These are phyloP conservation scores for Cryptomeria japonica DNA, from an alignment of 75 land plant species.

Conservation along the genomic window DNA sequence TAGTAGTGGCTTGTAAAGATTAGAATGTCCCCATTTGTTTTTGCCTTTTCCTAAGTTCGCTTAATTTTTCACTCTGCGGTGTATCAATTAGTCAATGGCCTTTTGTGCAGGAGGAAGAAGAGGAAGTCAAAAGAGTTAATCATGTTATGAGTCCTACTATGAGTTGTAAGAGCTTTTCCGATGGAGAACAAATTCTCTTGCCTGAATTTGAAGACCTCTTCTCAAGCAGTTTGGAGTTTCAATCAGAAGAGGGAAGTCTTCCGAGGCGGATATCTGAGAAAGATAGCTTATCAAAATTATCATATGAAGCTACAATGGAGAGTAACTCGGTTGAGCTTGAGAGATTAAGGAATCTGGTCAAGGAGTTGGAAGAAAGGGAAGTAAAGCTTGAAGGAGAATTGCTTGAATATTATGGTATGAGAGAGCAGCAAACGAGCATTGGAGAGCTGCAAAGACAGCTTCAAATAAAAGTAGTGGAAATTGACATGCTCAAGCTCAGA, in stretches of 20 bases:
- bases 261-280: constrained; percentile 32
- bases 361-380: constrained; percentile 82
- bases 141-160: constrained; percentile 39
- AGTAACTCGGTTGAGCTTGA: constrained; percentile 63
- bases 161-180: constrained; percentile 24
- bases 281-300: constrained; percentile 16
- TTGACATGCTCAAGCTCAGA: constrained; percentile 69
- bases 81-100: constrained; percentile 10
- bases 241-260: constrained; percentile 25
- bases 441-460: constrained; percentile 77
- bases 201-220: constrained; percentile 89
- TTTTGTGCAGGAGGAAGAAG: constrained; percentile 64
- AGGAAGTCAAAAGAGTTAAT: constrained; percentile 84
- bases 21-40: neutral
- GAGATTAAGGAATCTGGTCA: constrained; percentile 56
- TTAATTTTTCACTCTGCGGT: neutral
- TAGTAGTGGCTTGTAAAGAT: neutral
- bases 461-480: constrained; percentile 66
- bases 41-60: neutral
- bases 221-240: constrained; percentile 57
- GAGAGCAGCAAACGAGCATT: constrained; percentile 78
- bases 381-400: constrained; percentile 88
- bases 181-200: constrained; percentile 53
- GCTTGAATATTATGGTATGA: constrained; percentile 89
- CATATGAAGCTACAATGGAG: constrained; percentile 53